Percentiles rank a stretch among this genome's conserved stretches.
Evolutionary conservation across 176 grass and related monocot genomes (phyloP).

Genomic region (Oryza rufipogon): DNA sequence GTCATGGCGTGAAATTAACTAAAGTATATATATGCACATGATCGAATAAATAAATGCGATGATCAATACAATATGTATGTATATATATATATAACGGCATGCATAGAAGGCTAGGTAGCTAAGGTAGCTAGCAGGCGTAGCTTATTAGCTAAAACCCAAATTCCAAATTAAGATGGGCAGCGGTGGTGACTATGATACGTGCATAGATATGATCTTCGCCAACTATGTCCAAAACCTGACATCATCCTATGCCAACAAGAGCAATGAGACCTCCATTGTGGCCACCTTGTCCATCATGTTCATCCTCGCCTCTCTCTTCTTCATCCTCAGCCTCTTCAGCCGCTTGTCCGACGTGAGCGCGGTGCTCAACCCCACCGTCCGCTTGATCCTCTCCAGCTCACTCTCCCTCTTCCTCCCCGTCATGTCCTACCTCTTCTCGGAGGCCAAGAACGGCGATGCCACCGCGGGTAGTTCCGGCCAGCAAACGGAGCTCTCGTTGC

Average conservation of each 20-base stretch:
- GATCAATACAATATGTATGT: too few relatives aligned
- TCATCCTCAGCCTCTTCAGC: not conserved
- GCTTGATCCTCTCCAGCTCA: not conserved
- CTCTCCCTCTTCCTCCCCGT: slow-evolving; percentile 1
- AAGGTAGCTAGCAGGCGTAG: too few relatives aligned
- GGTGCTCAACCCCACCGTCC: not conserved
- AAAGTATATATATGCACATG: too few relatives aligned
- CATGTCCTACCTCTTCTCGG: slow-evolving; percentile 20
- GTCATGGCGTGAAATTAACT: too few relatives aligned
- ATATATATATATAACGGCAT: too few relatives aligned
- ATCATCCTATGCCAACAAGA: not conserved
- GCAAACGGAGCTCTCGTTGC: not conserved
- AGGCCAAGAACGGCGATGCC: not conserved
- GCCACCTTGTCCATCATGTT: not conserved
- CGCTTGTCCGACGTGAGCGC: not conserved
- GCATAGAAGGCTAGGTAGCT: too few relatives aligned
- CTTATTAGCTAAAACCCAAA: too few relatives aligned
- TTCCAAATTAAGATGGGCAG: too few relatives aligned
- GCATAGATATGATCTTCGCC: not conserved
- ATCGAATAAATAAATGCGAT: too few relatives aligned
- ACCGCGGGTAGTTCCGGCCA: not conserved
- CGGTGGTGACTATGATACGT: too few relatives aligned
- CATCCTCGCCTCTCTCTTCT: not conserved
- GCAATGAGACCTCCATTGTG: not conserved
- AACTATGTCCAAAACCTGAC: not conserved